A percentile compares a stretch with the other conserved stretches of the same genome.
phyloP scores from a whole-genome alignment of 2,329 filamentous ascomycete species.

The Gliomastix tumulicola region DNA sequence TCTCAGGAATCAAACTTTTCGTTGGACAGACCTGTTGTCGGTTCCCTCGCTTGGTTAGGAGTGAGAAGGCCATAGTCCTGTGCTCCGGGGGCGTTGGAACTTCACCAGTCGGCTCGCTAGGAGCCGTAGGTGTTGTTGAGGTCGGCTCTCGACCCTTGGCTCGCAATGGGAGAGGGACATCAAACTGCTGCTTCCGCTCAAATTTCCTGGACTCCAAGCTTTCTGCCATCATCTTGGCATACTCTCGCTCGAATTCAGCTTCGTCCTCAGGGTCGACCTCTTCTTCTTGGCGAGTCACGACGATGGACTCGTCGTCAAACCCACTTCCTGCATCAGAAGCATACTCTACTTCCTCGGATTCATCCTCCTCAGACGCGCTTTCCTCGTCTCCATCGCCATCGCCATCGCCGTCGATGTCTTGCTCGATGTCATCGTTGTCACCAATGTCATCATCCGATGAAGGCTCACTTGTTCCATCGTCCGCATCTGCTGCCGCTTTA shows the following conservation, averaged over 20 bases:
- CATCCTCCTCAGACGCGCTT: conserved; percentile 49
- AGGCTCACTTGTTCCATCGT: conserved; percentile 63
- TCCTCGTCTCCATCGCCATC: conserved; percentile 42
- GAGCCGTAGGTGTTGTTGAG: conserved; percentile 4
- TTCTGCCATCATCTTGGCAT: conserved; percentile 97
- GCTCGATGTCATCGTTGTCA: conserved; percentile 59
- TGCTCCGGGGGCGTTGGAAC: conserved; percentile 9
- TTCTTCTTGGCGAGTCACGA: conserved; percentile 87
- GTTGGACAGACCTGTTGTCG: conserved; percentile 91
- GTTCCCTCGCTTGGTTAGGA: conserved; percentile 93
- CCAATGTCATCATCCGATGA: conserved; percentile 72
- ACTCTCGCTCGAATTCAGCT: conserved; percentile 95
- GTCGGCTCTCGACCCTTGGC: conserved; percentile 55
- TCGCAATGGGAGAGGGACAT: conserved; percentile 93
- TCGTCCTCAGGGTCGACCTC: conserved; percentile 88
- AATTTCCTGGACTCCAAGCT: conserved; percentile 94
- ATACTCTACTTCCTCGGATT: conserved; percentile 1
- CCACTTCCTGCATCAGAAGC: conserved; percentile 41
- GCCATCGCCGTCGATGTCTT: conserved; percentile 50
- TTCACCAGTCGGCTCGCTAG: too few relatives aligned
- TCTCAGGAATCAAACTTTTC: too few relatives aligned
- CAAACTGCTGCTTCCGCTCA: conserved; percentile 88
- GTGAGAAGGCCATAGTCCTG: conserved; percentile 87
- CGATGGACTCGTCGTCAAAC: conserved; percentile 80
- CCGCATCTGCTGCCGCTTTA: conserved; percentile 56